phyloP scores from a whole-genome alignment of 345 rosid genomes.

The Cardamine resedifolia region DNA sequence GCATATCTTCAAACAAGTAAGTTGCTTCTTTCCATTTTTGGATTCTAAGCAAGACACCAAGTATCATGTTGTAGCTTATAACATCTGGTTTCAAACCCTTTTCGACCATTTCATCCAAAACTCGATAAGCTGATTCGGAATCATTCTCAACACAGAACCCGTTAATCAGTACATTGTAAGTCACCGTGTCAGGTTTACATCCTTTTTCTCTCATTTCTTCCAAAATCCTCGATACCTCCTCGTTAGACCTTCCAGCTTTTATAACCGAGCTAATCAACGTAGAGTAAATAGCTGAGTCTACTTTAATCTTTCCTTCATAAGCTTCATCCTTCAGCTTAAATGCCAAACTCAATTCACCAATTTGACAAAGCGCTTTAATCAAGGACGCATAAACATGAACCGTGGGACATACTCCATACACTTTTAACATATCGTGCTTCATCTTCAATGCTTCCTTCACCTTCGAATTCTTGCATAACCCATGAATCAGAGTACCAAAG shows the following conservation, averaged over 20 bases:
- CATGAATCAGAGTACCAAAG: slow-evolving; percentile 57
- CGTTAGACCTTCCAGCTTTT: slow-evolving; percentile 54
- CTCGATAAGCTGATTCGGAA: slow-evolving; percentile 48
- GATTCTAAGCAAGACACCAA: slow-evolving; percentile 53
- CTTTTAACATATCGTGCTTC: slow-evolving; percentile 58
- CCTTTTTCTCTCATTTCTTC: slow-evolving; percentile 64
- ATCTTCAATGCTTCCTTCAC: slow-evolving; percentile 65
- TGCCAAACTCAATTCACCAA: slow-evolving; percentile 53
- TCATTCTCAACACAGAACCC: slow-evolving; percentile 56
- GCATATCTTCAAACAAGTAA: slow-evolving; percentile 83
- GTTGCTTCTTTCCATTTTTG: slow-evolving; percentile 59
- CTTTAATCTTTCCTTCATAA: slow-evolving; percentile 37
- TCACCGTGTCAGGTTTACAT: slow-evolving; percentile 55
- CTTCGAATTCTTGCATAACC: slow-evolving; percentile 49
- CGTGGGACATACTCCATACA: slow-evolving; percentile 45
- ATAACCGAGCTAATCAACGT: slow-evolving; percentile 56
- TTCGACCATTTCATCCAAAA: slow-evolving; percentile 59
- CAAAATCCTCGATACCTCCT: slow-evolving; percentile 50
- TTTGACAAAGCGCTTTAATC: slow-evolving; percentile 54
- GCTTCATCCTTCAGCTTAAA: slow-evolving; percentile 72
- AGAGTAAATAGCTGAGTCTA: slow-evolving; percentile 58
- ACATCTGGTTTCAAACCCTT: slow-evolving; percentile 64
- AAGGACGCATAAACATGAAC: slow-evolving; percentile 47
- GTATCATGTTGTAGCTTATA: slow-evolving; percentile 63
- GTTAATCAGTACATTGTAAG: slow-evolving; percentile 64